Percentiles rank a stretch among this genome's conserved stretches.
phyloP scores from a whole-genome alignment of 179 eudicot genomes.

The Nepenthes alata region DNA sequence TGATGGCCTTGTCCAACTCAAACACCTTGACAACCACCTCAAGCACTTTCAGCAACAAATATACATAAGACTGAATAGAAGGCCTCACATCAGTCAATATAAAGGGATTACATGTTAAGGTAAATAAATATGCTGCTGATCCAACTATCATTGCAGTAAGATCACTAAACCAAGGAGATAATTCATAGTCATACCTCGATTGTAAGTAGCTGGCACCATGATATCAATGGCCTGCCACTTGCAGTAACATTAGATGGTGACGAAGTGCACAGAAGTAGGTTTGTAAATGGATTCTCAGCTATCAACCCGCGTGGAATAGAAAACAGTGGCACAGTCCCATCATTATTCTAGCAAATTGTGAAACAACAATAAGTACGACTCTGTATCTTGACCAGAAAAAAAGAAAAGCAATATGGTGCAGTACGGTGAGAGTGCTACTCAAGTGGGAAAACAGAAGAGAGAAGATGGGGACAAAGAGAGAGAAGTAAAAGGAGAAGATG shows the following conservation, averaged over 20 bases:
- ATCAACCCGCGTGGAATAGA: slow-evolving; percentile 73
- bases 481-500: too few species aligned
- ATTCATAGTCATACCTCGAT: slow-evolving; percentile 48
- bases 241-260: slow-evolving; percentile 24
- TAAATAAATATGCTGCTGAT: too few species aligned
- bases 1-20: too few species aligned
- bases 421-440: too few species aligned
- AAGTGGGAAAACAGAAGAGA: too few species aligned
- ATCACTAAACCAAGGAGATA: neutral
- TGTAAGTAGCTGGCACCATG: slow-evolving; percentile 70
- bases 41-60: too few species aligned
- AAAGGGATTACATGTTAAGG: too few species aligned
- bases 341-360: slow-evolving; percentile 38
- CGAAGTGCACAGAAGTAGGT: slow-evolving; percentile 67
- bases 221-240: slow-evolving; percentile 21
- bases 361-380: neutral
- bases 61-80: too few species aligned
- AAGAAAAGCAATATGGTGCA: neutral
- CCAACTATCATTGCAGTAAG: too few species aligned
- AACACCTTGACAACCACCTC: too few species aligned
- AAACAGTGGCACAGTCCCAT: slow-evolving; percentile 54
- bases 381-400: neutral
- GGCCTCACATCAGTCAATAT: too few species aligned
- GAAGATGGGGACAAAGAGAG: too few species aligned
- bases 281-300: slow-evolving; percentile 82